Evolutionary conservation across 2,329 filamentous ascomycete genomes (phyloP), one percentile per base, ranked within the genome.

Genomic region (Colletotrichum destructivum): DNA sequence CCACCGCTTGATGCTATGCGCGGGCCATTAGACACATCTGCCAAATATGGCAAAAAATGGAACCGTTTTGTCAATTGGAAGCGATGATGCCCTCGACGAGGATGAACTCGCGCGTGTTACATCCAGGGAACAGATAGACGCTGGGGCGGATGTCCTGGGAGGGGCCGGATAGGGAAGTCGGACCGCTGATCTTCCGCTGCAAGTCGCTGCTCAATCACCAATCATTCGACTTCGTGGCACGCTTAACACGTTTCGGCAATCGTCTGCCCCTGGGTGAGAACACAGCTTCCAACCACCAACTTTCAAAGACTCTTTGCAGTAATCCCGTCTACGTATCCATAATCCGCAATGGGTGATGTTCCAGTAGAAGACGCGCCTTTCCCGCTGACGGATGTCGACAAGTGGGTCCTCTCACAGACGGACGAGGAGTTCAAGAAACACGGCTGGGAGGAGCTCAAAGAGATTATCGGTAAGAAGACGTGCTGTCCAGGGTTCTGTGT

Each of bases 341-440:
- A 16, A 52, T 31, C 26, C 71, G 78, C 62, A 11, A 88, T 88
- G 86, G 83, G 82, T 23, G 81, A 86, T 67, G 69, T 77, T 47
- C 62, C 75, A 23, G 75, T 70, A 3, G 82, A 82, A 62, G 84
- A 89, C 49, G 73, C 84, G 8, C 86, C 89, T 1, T 91, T 91
- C 73, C 87, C 88, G n/a, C 79, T 91, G 73, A 91, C 88, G 0
- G 88, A 88, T 2, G 81, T 85, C 51, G 89, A 91, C 78, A 87
- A 81, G 78, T 88, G 84, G 85, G 83, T 91, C 46, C 81, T 91
- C 18, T 88, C 88, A 40, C 85, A 88, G 74, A 89, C 89, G 0
- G 94, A 98, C 78, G 88, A 91, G 23, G 87, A 93, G 60, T 97
- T 93, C 80, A 83, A 86, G 72, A 87, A 87, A 55, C 90, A 95